These are phyloP conservation scores for Penicillium sclerotigenum DNA, from an alignment of 2,329 filamentous ascomycete species.

Conservation along the genomic window DNA sequence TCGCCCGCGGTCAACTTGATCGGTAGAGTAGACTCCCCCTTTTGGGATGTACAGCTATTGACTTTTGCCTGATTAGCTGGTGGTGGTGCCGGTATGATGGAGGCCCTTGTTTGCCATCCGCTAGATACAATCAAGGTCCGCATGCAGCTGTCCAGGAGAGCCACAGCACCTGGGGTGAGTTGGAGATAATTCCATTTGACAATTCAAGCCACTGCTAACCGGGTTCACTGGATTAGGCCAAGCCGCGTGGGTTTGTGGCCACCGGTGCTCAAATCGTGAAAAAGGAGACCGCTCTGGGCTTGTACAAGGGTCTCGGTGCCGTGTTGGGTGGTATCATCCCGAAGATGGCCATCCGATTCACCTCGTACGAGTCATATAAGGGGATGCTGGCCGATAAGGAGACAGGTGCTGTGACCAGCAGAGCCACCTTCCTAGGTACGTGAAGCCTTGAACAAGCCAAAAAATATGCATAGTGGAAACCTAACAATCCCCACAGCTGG, in stretches of 20 bases:
- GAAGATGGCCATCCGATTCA: slow-evolving; percentile 99
- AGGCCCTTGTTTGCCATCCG: slow-evolving; percentile 92
- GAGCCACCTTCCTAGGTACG: slow-evolving; percentile 68
- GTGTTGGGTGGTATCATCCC: slow-evolving; percentile 94
- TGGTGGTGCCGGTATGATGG: slow-evolving; percentile 98
- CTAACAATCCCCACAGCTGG: slow-evolving; percentile 58
- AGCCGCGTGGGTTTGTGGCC: slow-evolving; percentile 79
- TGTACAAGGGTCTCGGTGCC: slow-evolving; percentile 98
- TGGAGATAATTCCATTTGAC: not conserved
- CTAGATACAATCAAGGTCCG: slow-evolving; percentile 99
- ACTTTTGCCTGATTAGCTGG: slow-evolving; percentile 61
- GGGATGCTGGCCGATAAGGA: slow-evolving; percentile 67
- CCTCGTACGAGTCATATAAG: slow-evolving; percentile 95
- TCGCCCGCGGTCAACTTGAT: slow-evolving; percentile 88
- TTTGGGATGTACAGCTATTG: slow-evolving; percentile 13
- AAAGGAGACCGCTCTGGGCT: slow-evolving; percentile 83
- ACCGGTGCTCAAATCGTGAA: slow-evolving; percentile 84
- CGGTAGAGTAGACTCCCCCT: slow-evolving; percentile 54
- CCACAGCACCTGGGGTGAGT: slow-evolving; percentile 71
- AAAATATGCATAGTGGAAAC: not conserved
- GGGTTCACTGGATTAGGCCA: slow-evolving; percentile 45
- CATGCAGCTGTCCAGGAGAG: slow-evolving; percentile 94
- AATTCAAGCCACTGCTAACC: slow-evolving; percentile 10
- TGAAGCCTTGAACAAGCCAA: slow-evolving; percentile 3
- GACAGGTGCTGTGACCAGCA: slow-evolving; percentile 65